A percentile compares a stretch with the other conserved stretches of the same genome.
Evolutionary conservation across 2,329 filamentous ascomycete species (phyloP).

Genomic region (Stemphylium vesicarium): DNA sequence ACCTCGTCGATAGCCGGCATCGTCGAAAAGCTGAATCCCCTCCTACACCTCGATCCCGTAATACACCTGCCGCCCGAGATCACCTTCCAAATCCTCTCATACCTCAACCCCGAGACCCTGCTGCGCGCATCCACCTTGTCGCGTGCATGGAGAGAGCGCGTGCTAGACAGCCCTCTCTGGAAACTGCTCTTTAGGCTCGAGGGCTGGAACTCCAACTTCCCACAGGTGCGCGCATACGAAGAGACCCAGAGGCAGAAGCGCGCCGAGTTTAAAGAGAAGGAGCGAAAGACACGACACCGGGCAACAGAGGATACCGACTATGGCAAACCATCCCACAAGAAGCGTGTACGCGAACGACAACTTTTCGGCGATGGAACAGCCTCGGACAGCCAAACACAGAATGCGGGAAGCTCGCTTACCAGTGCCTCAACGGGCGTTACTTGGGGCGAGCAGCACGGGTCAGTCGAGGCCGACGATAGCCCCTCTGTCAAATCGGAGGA

Average conservation of each 20-base stretch:
- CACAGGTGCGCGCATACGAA: conserved; percentile 72
- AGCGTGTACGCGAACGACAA: conserved; percentile 56
- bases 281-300: conserved; percentile 55
- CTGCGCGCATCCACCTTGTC: conserved; percentile 81
- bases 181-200: conserved; percentile 80
- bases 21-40: conserved; percentile 78
- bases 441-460: conserved; percentile 57
- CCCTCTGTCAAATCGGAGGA: conserved; percentile 38
- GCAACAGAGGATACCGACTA: conserved; percentile 56
- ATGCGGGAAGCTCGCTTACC: conserved; percentile 28
- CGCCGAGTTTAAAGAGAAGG: conserved; percentile 45
- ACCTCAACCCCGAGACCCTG: conserved; percentile 81
- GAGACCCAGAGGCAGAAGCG: conserved; percentile 55
- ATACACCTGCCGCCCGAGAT: conserved; percentile 86
- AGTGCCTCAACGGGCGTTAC: conserved; percentile 24
- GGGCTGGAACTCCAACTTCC: conserved; percentile 77
- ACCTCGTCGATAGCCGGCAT: conserved; percentile 81
- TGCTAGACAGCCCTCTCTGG: conserved; percentile 87
- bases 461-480: conserved; percentile 55
- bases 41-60: conserved; percentile 93
- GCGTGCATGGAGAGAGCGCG: conserved; percentile 78
- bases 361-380: conserved; percentile 47
- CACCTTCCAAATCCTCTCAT: conserved; percentile 85
- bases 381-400: conserved; percentile 29
- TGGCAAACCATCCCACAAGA: conserved; percentile 60